These are phyloP conservation scores for Zarea fungicola DNA, from an alignment of 2,329 filamentous ascomycete genomes.

Conservation along the genomic window DNA sequence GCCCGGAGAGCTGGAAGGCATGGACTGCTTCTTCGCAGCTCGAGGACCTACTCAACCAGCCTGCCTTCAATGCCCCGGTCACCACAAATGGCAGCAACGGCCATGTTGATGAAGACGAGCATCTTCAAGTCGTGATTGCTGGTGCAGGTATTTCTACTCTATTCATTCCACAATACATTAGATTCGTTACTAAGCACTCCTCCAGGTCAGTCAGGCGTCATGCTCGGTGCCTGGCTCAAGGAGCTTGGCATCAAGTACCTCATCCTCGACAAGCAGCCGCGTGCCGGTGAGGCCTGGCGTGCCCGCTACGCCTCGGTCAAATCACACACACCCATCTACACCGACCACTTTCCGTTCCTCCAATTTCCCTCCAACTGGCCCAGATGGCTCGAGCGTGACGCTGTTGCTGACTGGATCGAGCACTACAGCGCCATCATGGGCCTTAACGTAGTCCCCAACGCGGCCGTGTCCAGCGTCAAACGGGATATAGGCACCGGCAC, in stretches of 20 bases:
- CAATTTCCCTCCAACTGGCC: constrained; percentile 22
- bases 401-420: constrained; percentile 44
- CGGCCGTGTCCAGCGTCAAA: constrained; percentile 31
- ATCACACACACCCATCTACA: constrained; percentile 20
- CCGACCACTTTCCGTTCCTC: constrained; percentile 22
- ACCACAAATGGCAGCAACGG: not conserved
- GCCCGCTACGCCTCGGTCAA: constrained; percentile 35
- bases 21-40: constrained; percentile 23
- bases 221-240: constrained; percentile 28
- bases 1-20: constrained; percentile 18
- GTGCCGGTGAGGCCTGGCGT: constrained; percentile 46
- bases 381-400: constrained; percentile 37
- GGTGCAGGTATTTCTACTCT: constrained; percentile 27
- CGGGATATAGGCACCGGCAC: constrained; percentile 31
- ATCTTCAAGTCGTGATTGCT: constrained; percentile 35
- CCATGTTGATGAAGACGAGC: constrained; percentile 19
- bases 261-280: constrained; percentile 39
- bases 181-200: not conserved
- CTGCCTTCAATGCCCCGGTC: not conserved
- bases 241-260: constrained; percentile 26
- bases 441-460: constrained; percentile 40
- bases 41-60: constrained; percentile 18
- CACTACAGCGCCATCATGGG: constrained; percentile 43
- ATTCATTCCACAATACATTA: not conserved
- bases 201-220: constrained; percentile 37